phyloP scores from a whole-genome alignment of 2,329 filamentous ascomycete genomes.

The Pestalotiopsis fici region DNA sequence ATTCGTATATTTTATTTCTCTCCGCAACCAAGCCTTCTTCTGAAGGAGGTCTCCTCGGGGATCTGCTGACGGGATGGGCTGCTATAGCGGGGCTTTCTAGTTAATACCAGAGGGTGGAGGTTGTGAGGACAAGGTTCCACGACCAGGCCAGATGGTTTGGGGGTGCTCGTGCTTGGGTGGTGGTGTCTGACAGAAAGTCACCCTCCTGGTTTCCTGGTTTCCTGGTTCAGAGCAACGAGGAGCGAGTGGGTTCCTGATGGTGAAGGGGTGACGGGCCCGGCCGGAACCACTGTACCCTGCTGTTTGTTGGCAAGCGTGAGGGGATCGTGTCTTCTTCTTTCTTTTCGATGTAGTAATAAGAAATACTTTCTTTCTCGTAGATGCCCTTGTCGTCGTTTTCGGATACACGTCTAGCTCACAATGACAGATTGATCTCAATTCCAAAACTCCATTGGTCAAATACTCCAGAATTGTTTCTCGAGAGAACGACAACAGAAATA shows the following conservation, averaged over 20 bases:
- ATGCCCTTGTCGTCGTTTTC: not conserved
- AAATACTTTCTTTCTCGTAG: not conserved
- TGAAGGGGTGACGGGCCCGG: slow-evolving; percentile 1
- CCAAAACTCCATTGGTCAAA: not conserved
- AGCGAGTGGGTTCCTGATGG: not conserved
- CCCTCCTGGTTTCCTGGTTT: not conserved
- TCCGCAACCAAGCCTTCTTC: not conserved
- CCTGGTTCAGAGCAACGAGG: not conserved
- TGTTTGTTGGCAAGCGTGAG: not conserved
- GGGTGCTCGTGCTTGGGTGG: not conserved
- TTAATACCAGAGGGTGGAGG: slow-evolving; percentile 4
- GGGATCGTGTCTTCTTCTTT: not conserved
- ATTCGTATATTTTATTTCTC: slow-evolving; percentile 8
- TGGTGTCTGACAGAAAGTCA: slow-evolving; percentile 4
- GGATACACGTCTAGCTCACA: not conserved
- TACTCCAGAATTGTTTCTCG: not conserved
- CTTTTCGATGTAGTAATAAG: not conserved
- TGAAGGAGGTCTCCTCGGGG: slow-evolving; percentile 19
- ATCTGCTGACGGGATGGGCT: slow-evolving; percentile 32
- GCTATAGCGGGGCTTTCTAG: slow-evolving; percentile 26
- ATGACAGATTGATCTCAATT: not conserved
- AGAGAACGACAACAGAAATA: not conserved
- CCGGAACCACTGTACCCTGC: slow-evolving; percentile 3
- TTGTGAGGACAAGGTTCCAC: slow-evolving; percentile 10
- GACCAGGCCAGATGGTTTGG: not conserved